A percentile compares a stretch with the other conserved stretches of the same genome.
phyloP scores from a whole-genome alignment of 2,329 filamentous ascomycete species.

The Thelonectria olida region DNA sequence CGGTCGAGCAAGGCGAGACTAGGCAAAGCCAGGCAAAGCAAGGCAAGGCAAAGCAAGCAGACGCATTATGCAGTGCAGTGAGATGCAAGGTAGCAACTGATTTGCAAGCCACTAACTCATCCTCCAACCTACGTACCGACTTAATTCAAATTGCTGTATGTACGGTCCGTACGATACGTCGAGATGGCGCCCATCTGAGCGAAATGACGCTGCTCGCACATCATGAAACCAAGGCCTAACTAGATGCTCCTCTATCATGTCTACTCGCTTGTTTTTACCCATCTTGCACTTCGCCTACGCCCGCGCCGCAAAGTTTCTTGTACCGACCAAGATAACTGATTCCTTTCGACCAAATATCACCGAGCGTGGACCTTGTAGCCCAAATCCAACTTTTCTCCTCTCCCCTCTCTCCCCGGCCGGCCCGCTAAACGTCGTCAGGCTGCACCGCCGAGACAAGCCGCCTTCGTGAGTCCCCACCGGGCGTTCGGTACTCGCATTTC shows the following conservation, averaged over 20 bases:
- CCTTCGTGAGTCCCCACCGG: conserved; percentile 12
- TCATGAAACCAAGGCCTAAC: background rate
- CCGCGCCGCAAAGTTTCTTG: background rate
- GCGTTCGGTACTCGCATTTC: conserved; percentile 14
- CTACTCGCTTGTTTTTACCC: background rate
- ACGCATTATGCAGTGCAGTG: background rate
- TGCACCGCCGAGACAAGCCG: conserved; percentile 17
- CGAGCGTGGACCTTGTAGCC: no score
- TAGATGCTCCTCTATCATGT: background rate
- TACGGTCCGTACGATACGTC: conserved; percentile 4
- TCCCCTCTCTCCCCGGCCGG: background rate
- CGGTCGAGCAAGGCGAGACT: background rate
- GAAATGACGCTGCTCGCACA: conserved; percentile 8
- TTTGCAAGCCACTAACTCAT: background rate
- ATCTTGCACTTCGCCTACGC: background rate
- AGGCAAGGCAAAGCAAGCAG: background rate
- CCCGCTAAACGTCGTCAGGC: background rate
- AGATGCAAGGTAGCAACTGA: background rate
- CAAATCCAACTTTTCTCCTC: background rate
- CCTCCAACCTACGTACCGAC: background rate
- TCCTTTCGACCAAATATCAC: background rate
- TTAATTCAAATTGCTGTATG: background rate
- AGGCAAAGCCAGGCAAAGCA: background rate
- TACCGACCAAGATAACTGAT: background rate
- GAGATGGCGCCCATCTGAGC: conserved; percentile 16